Conservation (phyloP, 495 filamentous ascomycete genomes). For the Xylaria venustula region DNA sequence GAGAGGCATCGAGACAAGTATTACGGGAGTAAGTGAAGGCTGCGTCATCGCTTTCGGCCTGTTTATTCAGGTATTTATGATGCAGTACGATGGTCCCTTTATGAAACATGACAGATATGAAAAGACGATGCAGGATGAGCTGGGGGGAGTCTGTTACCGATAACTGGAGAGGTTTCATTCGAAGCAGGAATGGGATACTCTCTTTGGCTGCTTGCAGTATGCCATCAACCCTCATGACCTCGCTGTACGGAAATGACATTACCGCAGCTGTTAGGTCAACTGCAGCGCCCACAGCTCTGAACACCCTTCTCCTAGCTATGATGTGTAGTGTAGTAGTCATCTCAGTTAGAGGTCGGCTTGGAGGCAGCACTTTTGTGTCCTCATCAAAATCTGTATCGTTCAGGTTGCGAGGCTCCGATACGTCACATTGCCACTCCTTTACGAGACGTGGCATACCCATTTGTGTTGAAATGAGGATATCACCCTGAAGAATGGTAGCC, state of each 20-base stretch:
- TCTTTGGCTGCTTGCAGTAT: slow-evolving; percentile 31
- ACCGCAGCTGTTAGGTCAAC: slow-evolving; percentile 29
- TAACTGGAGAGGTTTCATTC: slow-evolving; percentile 30
- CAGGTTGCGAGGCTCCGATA: slow-evolving; percentile 42
- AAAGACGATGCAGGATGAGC: slow-evolving; percentile 35
- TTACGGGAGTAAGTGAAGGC: slow-evolving; percentile 22
- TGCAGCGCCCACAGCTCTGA: slow-evolving; percentile 45
- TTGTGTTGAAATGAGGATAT: slow-evolving; percentile 45
- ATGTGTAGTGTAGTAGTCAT: slow-evolving; percentile 37
- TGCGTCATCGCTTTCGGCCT: slow-evolving; percentile 20
- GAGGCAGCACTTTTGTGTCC: slow-evolving; percentile 34
- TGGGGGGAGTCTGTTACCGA: slow-evolving; percentile 37
- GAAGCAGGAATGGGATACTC: slow-evolving; percentile 33
- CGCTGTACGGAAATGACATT: slow-evolving; percentile 26
- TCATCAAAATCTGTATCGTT: slow-evolving; percentile 45
- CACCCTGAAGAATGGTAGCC: slow-evolving; percentile 34
- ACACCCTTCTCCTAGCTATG: slow-evolving; percentile 41
- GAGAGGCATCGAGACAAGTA: slow-evolving; percentile 18
- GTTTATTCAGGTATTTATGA: slow-evolving; percentile 30
- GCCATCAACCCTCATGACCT: slow-evolving; percentile 39
- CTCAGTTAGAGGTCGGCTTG: slow-evolving; percentile 36
- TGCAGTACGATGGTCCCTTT: slow-evolving; percentile 42
- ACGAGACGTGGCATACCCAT: slow-evolving; percentile 46
- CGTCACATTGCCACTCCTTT: slow-evolving; percentile 44
- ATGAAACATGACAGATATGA: slow-evolving; percentile 32